Base-by-base conservation (phyloP, 2,329 filamentous ascomycete species). In the Pyricularia grisea region DNA sequence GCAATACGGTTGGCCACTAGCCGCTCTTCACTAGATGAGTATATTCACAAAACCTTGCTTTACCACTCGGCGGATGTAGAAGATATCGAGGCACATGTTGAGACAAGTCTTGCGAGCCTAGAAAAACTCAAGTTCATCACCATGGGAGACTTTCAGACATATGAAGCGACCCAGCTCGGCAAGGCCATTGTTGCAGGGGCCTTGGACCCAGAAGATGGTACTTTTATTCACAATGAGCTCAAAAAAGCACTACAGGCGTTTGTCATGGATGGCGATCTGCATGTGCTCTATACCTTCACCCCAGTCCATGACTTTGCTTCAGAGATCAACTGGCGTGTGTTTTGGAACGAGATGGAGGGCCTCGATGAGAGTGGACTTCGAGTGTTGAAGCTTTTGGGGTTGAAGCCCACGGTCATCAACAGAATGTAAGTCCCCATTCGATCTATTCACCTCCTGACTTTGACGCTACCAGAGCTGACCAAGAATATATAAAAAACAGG, bases 211-310 rank as follows among this genome's bases (percentile, higher is more conserved):
- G 89, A 92, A 70, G 91, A 93, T 73, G 91, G 91, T 0, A 78
- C 92, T 0, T 93, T 93, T 73, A 84, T 93, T 23, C 82, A 93
- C 73, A 82, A 86, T 65, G 91, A 94, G 76, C 81, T 93, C 66
- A 83, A 83, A 69, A 85, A 85, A 72, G 89, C 91, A 0, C 81
- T 93, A 2, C 82, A 85, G 70, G 89, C 89, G 1, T 93, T 94
- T 74, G 91, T 93, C 14, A 89, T 94, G 86, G 90, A 93, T 74
- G 89, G 90, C 4, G 91, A 94, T 71, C 89, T 94, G 88, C 91
- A 93, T 74, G 85, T 92, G 14, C 84, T 93, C 65, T 94, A 93
- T 75, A 88, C 87, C 55, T 93, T 93, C 72, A 93, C 91, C 0
- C 91, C 91, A 0, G 84, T 93, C 2, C 88, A 92, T 66, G 82